A percentile compares a stretch with the other conserved stretches of the same genome.
These are phyloP conservation scores for Allomyces javanicus DNA, from an alignment of 192 early-diverging fungal genomes.

Conservation along the genomic window DNA sequence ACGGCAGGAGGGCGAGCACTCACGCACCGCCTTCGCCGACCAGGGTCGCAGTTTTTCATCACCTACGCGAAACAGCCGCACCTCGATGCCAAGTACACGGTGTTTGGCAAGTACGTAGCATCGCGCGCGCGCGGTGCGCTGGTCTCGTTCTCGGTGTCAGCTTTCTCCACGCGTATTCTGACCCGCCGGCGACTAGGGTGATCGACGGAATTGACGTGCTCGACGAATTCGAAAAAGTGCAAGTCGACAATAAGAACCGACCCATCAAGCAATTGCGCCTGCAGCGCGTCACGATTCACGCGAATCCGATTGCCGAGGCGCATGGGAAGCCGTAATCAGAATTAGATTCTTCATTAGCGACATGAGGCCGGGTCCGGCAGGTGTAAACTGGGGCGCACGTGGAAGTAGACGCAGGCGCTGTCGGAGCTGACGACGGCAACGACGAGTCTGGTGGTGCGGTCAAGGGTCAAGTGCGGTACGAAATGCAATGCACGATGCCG, in stretches of 20 bases:
- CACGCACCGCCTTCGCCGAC: not conserved
- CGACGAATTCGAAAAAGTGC: conserved; percentile 66
- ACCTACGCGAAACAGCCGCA: conserved; percentile 70
- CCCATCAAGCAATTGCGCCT: conserved; percentile 65
- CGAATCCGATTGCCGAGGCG: conserved; percentile 75
- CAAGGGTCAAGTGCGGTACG: too few species aligned
- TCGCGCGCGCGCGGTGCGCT: too few species aligned
- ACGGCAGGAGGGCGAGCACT: conserved; percentile 1
- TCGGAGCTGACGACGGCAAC: too few species aligned
- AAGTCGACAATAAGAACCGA: conserved; percentile 60
- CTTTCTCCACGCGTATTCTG: not conserved
- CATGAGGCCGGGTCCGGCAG: too few species aligned
- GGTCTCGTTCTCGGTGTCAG: not conserved
- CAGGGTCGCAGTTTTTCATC: conserved; percentile 72
- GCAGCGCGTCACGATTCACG: conserved; percentile 62
- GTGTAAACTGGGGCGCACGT: too few species aligned
- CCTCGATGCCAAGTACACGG: conserved; percentile 77
- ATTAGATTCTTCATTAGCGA: too few species aligned
- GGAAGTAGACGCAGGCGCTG: too few species aligned
- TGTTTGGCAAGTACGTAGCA: conserved; percentile 57
- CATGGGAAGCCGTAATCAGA: too few species aligned
- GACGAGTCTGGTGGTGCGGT: too few species aligned
- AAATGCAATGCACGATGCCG: too few species aligned
- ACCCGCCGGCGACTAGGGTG: conserved; percentile 22
- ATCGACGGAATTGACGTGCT: conserved; percentile 73